Conservation (phyloP, 345 rosid genomes). For the Populus alba region DNA sequence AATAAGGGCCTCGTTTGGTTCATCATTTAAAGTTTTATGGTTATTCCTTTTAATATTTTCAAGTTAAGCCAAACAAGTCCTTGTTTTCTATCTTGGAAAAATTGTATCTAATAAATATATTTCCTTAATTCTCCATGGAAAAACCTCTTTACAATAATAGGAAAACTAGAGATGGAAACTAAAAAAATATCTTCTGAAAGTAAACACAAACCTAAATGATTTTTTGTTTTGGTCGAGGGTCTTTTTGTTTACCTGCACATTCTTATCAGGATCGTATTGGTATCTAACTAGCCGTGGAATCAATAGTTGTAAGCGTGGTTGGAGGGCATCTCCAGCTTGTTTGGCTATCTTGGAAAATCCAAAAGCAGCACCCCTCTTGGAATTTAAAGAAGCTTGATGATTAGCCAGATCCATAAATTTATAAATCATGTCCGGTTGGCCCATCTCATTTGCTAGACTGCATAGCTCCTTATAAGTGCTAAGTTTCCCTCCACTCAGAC, state of each 20-base stretch:
- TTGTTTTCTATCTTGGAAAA: too few species aligned
- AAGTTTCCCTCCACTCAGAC: slow-evolving; percentile 83
- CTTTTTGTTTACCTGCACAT: slow-evolving; percentile 70
- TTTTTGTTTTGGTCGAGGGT: neutral
- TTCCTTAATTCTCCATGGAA: too few species aligned
- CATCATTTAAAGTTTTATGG: too few species aligned
- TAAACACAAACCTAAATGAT: neutral
- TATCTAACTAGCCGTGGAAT: slow-evolving; percentile 89
- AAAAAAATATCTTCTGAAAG: too few species aligned
- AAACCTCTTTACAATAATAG: neutral
- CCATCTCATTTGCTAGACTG: slow-evolving; percentile 97
- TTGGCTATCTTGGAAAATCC: slow-evolving; percentile 96
- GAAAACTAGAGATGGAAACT: neutral
- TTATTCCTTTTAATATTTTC: too few species aligned
- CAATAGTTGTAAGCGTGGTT: slow-evolving; percentile 72
- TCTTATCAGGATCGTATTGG: slow-evolving; percentile 96
- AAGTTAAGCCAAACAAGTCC: too few species aligned
- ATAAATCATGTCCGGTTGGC: slow-evolving; percentile 92
- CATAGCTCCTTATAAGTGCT: slow-evolving; percentile 96
- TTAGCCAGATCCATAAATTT: slow-evolving; percentile 99
- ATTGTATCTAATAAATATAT: too few species aligned
- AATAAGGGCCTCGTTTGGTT: too few species aligned
- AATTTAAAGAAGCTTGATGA: slow-evolving; percentile 82
- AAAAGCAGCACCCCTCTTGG: slow-evolving; percentile 97
- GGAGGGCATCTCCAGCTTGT: slow-evolving; percentile 98